Percentiles rank a stretch among this genome's conserved stretches.
These are phyloP conservation scores for Barnettozyma californica DNA, from an alignment of 805 yeast species.

Conservation along the genomic window DNA sequence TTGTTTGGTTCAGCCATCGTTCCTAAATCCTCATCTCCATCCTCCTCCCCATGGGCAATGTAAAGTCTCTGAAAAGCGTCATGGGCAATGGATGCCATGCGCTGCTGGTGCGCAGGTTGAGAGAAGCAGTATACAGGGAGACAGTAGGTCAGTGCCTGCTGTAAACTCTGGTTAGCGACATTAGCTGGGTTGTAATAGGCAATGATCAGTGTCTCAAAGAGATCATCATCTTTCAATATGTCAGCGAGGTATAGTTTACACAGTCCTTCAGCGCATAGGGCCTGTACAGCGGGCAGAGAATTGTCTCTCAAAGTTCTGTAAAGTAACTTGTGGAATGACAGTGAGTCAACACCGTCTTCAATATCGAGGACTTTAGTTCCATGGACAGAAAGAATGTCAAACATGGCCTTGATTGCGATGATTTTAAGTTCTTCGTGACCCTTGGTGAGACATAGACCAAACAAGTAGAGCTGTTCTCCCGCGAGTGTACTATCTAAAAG, in stretches of 20 bases:
- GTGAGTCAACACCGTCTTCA: constrained; percentile 56
- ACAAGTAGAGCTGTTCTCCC: constrained; percentile 52
- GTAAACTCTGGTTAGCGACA: constrained; percentile 54
- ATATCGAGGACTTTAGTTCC: constrained; percentile 64
- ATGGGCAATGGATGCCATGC: constrained; percentile 56
- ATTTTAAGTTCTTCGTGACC: constrained; percentile 59
- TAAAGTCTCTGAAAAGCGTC: constrained; percentile 61
- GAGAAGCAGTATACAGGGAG: constrained; percentile 85
- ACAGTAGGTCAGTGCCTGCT: constrained; percentile 81
- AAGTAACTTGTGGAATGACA: constrained; percentile 63
- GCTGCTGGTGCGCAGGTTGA: constrained; percentile 62
- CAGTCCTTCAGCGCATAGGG: constrained; percentile 79
- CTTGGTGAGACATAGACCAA: constrained; percentile 64
- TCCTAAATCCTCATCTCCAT: constrained; percentile 22
- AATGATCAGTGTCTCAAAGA: constrained; percentile 64
- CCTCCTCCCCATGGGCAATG: constrained; percentile 33
- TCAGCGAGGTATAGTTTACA: constrained; percentile 80
- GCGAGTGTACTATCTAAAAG: constrained; percentile 65
- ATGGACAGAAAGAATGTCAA: constrained; percentile 74
- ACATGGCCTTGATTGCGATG: constrained; percentile 61
- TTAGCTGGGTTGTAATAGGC: constrained; percentile 73
- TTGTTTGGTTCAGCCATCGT: constrained; percentile 36
- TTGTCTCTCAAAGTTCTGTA: constrained; percentile 57
- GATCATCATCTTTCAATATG: constrained; percentile 61
- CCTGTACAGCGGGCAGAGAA: constrained; percentile 61